Conservation (phyloP, 1,284 basidiomycete genomes). For the Butyriboletus appendiculatus region DNA sequence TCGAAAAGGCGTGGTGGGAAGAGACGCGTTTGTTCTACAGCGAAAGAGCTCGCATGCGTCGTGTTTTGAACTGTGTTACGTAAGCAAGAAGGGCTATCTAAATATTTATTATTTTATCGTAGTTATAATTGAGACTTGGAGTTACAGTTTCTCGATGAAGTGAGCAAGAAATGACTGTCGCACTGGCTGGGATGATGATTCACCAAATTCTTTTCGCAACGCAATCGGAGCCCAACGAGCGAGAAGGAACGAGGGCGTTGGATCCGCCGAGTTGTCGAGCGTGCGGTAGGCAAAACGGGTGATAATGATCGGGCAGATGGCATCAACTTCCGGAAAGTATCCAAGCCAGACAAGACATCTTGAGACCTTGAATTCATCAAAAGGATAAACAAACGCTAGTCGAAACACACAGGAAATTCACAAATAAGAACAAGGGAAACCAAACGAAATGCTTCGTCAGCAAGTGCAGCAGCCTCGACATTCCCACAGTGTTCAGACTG, state of each 20-base stretch:
- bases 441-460: constrained; percentile 13
- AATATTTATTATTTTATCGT: background rate
- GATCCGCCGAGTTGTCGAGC: background rate
- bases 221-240: no score
- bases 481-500: constrained; percentile 23
- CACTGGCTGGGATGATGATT: no score
- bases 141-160: no score
- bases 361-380: no score
- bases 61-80: constrained; percentile 21
- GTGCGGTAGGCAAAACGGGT: background rate
- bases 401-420: background rate
- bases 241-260: background rate
- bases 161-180: no score
- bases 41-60: constrained; percentile 7
- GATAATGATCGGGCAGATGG: background rate
- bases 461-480: background rate
- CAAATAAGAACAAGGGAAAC: background rate
- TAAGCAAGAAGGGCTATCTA: constrained; percentile 14
- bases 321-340: background rate
- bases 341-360: no score
- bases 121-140: no score
- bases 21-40: constrained; percentile 10
- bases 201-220: no score
- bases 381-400: no score
- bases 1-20: constrained; percentile 1